Base-by-base conservation (phyloP, 2,329 filamentous ascomycete species). In the Sporothrix protearum region DNA sequence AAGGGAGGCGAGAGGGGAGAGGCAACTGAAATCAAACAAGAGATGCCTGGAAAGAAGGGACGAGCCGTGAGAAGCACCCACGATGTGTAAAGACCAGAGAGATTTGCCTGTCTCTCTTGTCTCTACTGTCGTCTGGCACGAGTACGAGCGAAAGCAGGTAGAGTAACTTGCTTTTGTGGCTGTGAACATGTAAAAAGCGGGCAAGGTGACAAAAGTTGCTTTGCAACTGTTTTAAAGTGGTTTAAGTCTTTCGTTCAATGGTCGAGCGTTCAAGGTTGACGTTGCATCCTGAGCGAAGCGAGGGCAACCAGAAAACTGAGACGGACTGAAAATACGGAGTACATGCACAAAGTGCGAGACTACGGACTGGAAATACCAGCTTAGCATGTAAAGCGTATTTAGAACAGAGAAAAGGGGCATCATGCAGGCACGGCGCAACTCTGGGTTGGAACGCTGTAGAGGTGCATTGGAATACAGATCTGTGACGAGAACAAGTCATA, bases 331-430 rank as follows among this genome's bases (percentile, higher is more conserved):
- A 36, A 39, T n/a, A n/a, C n/a, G n/a, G 7, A 6, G 22, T 39
- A 39, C 10, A 61, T 16, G 16, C 16, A 39, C n/a, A n/a, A n/a
- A n/a, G n/a, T n/a, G n/a, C n/a, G n/a, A 61, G 16, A 22, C 57
- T 10, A 61, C 57, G 19, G 42, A 42, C 39, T 42, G 19, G 57
- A 61, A 61, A 61, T 42, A 22, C 57, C 57, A 61, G 57, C 33
- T 33, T 57, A 28, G 10, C 53, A 53, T 19, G 53, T n/a, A 33
- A n/a, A n/a, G n/a, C n/a, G n/a, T n/a, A n/a, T 28, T 33, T 12
- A 57, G 53, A 33, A 28, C 25, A 57, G 53, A 57, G 53, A 57
- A 57, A 57, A 57, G 53, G 53, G 53, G 53, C 53, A 57, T 19
- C 14, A 33, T 57, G 28, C 53, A 57, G 53, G 53, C 25, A 57